phyloP scores from a whole-genome alignment of 108 stramenopile species.

The Pseudonitzschia multistriata region DNA sequence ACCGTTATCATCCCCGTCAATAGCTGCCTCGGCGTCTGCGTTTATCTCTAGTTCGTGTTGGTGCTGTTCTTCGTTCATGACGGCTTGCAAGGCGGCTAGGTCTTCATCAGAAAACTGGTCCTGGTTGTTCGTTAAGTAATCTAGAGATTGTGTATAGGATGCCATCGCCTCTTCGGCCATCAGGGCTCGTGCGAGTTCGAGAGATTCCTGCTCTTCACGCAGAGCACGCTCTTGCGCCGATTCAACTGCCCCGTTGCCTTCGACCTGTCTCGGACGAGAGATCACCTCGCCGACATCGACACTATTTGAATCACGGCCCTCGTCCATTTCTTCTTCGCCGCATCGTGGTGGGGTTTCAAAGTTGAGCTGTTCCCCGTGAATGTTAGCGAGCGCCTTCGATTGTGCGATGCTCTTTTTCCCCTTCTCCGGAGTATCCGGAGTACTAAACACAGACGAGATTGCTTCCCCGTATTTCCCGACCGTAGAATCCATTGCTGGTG shows the following conservation, averaged over 20 bases:
- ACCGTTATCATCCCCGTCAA: constrained; percentile 32
- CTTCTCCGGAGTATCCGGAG: not conserved
- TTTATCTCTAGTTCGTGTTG: constrained; percentile 23
- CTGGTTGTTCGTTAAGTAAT: constrained; percentile 59
- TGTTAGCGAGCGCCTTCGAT: not conserved
- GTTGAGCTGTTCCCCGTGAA: not conserved
- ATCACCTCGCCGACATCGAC: no score
- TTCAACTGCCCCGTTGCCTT: not conserved
- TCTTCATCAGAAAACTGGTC: constrained; percentile 79
- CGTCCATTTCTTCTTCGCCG: not conserved
- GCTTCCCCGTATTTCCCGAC: constrained; percentile 8
- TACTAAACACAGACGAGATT: not conserved
- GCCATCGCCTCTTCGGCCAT: constrained; percentile 93
- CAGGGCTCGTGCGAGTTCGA: constrained; percentile 76
- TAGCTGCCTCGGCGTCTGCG: constrained; percentile 26
- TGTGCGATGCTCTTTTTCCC: not conserved
- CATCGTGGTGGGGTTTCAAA: constrained; percentile 1
- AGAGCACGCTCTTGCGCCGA: constrained; percentile 48
- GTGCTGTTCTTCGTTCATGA: constrained; percentile 72
- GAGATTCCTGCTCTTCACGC: constrained; percentile 75
- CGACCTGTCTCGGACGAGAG: not conserved
- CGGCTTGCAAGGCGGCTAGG: constrained; percentile 71
- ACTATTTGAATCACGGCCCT: not conserved
- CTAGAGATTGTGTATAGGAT: constrained; percentile 50
- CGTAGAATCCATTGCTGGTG: not conserved